Base-by-base conservation (phyloP, 441 rosid species). In the Populus hybrid region DNA sequence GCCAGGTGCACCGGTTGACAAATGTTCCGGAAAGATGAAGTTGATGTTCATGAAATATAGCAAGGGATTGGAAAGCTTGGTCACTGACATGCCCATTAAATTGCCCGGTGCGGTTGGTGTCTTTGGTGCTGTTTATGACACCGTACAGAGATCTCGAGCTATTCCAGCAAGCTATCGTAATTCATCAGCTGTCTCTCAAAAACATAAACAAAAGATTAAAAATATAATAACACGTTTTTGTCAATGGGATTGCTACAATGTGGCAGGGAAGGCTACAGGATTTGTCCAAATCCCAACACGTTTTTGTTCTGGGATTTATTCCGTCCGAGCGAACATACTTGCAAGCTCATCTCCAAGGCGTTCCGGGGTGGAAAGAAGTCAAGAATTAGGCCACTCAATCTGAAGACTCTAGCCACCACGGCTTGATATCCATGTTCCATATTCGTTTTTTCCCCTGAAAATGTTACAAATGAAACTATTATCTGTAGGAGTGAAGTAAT, bases 291-390 rank as follows among this genome's bases (percentile, higher is more conserved):
- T 66, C 85, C 89, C 5, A 75, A 83, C 0, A 38, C 30, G 72
- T 89, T 73, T 77, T 30, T 92, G 77, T 93, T 89, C 63, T 85
- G 93, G 95, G 97, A 92, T 78, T 87, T 82, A 72, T 91, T 88
- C 65, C 95, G 88, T 83, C 94, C 90, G 1, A 80, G 90, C 1
- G 89, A 91, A 70, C 89, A 73, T 6, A 46, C 93, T 75, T 85
- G 85, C 82, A 78, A 80, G 11, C 90, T 88, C 69, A 83, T 88
- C 73, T 84, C 94, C 76, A 83, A 80, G 84, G 89, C 89, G 18
- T 84, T 83, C 21, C 88, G 91, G 90, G 67, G 64, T n/a, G 93
- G 94, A 26, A 81, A 81, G n/a, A 79, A 69, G 21, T 79, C 86
- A 34, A 34, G 73, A 0, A 84, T 88, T 59, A 84, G 90, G 78